Base-by-base conservation (phyloP, 2,329 filamentous ascomycete genomes). In the Sporothrix euskadiensis region DNA sequence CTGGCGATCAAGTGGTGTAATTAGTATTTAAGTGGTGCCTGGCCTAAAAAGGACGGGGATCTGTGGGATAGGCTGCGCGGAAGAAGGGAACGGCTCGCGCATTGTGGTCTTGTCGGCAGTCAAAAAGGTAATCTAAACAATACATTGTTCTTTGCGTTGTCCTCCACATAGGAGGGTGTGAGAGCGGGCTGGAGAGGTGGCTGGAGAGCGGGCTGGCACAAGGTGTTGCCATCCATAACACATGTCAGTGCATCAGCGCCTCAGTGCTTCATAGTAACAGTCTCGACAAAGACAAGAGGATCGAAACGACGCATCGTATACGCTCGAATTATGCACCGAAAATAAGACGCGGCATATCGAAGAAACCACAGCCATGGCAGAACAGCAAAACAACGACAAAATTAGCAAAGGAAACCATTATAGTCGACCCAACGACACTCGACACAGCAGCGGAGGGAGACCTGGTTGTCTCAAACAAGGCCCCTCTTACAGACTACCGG, bases 401-500 rank as follows among this genome's bases (percentile, higher is more conserved):
- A 16, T 5, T 14, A 49, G 19, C 44, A 19, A 49, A 12, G 3
- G 14, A 49, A 49, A 19, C 12, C 12, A 49, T 44, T 44, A 44
- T 44, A 44, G 41, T 44, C 41, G 41, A 49, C 4, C 52, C n/a
- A 16, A 8, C 30, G 56, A 32, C 32, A 32, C 32, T 35, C 30
- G 35, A 19, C 30, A 19, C 52, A 12, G 9, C 52, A 59, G 14
- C 26, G 16, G 32, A 26, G 57, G 41, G 57, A 61, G 57, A 65
- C 49, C n/a, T 59, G 52, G 35, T 4, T 12, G n/a, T 32, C 47
- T 52, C 47, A 12, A 10, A 52, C 7, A 35, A 69, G 47, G 47
- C 5, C 26, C 10, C 68, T 26, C 32, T 35, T 30, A 6, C n/a
- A 19, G 19, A 30, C 66, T 82, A 89, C 81, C 87, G 86, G 79